Percentiles rank a stretch among this genome's conserved stretches.
phyloP scores from a whole-genome alignment of 2,329 filamentous ascomycete species.

The Colletotrichum higginsianum region DNA sequence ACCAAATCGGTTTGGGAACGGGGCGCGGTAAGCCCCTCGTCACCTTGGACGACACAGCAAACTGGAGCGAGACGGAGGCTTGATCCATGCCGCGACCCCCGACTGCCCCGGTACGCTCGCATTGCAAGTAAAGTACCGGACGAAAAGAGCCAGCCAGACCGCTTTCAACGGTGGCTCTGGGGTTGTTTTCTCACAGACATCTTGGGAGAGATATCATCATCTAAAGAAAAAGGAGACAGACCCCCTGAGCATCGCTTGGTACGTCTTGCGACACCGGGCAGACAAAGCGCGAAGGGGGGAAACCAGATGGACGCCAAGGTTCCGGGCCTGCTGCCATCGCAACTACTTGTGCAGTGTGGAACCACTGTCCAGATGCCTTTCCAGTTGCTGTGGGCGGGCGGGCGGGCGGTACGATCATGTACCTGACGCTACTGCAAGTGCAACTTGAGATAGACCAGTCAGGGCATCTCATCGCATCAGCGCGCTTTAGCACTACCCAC shows the following conservation, averaged over 20 bases:
- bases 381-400: background rate
- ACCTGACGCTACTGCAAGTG: constrained; percentile 36
- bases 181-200: background rate
- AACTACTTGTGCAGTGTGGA: background rate
- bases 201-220: background rate
- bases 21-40: constrained; percentile 28
- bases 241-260: constrained; percentile 29
- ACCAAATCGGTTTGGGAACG: constrained; percentile 36
- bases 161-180: constrained; percentile 8
- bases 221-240: constrained; percentile 10
- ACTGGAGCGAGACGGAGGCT: constrained; percentile 30
- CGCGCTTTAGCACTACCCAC: constrained; percentile 7
- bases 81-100: constrained; percentile 33
- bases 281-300: constrained; percentile 18
- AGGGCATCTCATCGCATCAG: constrained; percentile 15
- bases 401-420: background rate
- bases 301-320: constrained; percentile 6
- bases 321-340: constrained; percentile 4
- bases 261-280: constrained; percentile 20
- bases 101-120: constrained; percentile 11
- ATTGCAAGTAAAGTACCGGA: constrained; percentile 8
- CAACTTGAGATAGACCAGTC: constrained; percentile 25
- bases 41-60: constrained; percentile 31
- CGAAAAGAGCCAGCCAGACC: background rate
- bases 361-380: background rate